These are phyloP conservation scores for Backusella psychrophila DNA, from an alignment of 192 early-diverging fungal genomes.

Conservation along the genomic window DNA sequence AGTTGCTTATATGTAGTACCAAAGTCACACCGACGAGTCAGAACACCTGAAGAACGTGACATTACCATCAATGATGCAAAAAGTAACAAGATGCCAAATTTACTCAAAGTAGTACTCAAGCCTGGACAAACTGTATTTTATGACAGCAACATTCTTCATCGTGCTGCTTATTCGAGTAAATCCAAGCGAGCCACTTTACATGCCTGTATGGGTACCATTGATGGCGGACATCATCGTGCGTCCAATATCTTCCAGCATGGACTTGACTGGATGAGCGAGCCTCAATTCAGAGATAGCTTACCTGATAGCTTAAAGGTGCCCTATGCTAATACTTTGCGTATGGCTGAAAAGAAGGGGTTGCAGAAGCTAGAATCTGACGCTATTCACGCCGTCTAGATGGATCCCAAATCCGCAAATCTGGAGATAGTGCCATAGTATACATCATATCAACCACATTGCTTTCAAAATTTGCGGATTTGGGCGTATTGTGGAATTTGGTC, in stretches of 20 bases:
- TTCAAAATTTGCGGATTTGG: too few species aligned
- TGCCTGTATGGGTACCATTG: conserved; percentile 45
- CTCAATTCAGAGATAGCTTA: conserved; percentile 34
- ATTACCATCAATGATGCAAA: conserved; percentile 43
- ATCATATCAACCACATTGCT: too few species aligned
- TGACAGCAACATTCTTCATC: conserved; percentile 51
- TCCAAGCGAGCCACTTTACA: conserved; percentile 44
- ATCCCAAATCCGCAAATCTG: too few species aligned
- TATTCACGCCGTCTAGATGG: too few species aligned
- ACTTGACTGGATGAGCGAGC: conserved; percentile 42
- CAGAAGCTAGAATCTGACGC: conserved; percentile 1
- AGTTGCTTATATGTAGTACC: conserved; percentile 43
- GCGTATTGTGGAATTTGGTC: too few species aligned
- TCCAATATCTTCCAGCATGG: conserved; percentile 49
- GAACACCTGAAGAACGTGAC: conserved; percentile 41
- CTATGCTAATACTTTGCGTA: conserved; percentile 33
- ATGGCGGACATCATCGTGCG: conserved; percentile 45
- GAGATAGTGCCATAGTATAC: too few species aligned
- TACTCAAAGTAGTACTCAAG: conserved; percentile 30
- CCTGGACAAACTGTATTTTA: conserved; percentile 53
- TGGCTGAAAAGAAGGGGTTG: conserved; percentile 28
- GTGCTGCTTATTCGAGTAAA: conserved; percentile 37
- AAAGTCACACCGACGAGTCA: conserved; percentile 38
- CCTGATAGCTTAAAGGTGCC: conserved; percentile 30
- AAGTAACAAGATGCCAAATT: conserved; percentile 40